These are phyloP conservation scores for Trichoderma koningii DNA, from an alignment of 2,329 filamentous ascomycete species.

Conservation along the genomic window DNA sequence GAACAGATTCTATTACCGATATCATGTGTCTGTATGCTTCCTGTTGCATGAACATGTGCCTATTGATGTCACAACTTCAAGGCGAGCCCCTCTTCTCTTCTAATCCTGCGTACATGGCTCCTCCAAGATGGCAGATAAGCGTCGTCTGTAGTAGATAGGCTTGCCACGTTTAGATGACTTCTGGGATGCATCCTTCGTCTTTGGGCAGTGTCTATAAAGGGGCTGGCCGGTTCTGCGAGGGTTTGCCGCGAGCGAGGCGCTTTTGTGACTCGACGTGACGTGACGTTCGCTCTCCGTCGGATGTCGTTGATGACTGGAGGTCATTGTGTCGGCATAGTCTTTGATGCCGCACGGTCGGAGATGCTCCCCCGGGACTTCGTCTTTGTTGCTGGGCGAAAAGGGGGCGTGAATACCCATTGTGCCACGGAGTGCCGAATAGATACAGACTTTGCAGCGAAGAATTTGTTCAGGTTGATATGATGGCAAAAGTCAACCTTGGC, in stretches of 20 bases:
- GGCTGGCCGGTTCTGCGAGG: conserved; percentile 28
- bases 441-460: not conserved
- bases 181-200: not conserved
- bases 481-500: too few species aligned
- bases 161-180: not conserved
- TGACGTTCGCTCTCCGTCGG: conserved; percentile 35
- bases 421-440: not conserved
- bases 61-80: too few species aligned
- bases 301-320: conserved; percentile 28
- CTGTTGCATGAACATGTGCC: not conserved
- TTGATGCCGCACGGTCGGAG: conserved; percentile 32
- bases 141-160: not conserved
- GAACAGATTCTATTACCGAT: too few species aligned
- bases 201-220: conserved; percentile 9
- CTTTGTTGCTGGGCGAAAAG: conserved; percentile 35
- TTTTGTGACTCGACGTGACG: conserved; percentile 29
- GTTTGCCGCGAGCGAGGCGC: conserved; percentile 27
- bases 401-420: conserved; percentile 38
- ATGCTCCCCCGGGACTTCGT: conserved; percentile 35
- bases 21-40: not conserved
- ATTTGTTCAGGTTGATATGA: not conserved
- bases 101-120: not conserved
- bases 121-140: not conserved
- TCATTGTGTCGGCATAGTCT: conserved; percentile 28
- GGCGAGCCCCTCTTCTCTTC: not conserved